Evolutionary conservation across 495 filamentous ascomycete species (phyloP).

Genomic region (Annulohypoxylon stygium): DNA sequence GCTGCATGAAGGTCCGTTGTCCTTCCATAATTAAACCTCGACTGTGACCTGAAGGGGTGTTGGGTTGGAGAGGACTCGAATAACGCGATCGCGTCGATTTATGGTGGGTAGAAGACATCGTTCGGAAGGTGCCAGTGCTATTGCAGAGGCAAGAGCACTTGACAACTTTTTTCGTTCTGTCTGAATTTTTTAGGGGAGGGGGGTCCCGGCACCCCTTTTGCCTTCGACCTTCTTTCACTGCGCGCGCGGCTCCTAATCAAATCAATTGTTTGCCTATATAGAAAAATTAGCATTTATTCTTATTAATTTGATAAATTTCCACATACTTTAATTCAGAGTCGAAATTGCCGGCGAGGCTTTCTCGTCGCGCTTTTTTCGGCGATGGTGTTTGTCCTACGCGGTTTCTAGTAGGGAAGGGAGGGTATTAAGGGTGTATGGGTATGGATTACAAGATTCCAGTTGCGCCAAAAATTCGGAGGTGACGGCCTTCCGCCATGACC

Average conservation of each 20-base stretch:
- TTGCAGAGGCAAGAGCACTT: neutral
- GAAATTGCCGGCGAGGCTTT: conserved; percentile 4
- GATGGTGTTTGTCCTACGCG: conserved; percentile 48
- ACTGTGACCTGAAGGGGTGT: conserved; percentile 51
- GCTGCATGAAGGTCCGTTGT: conserved; percentile 60
- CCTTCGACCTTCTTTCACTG: conserved; percentile 18
- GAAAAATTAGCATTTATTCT: conserved; percentile 30
- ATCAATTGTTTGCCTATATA: conserved; percentile 34
- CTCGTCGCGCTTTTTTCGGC: conserved; percentile 44
- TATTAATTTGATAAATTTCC: neutral
- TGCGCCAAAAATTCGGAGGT: conserved; percentile 46
- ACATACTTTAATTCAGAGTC: conserved; percentile 14
- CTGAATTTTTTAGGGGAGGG: conserved; percentile 16
- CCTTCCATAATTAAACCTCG: conserved; percentile 51
- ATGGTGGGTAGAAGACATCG: conserved; percentile 49
- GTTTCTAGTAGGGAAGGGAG: conserved; percentile 38
- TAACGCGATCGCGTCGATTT: conserved; percentile 65
- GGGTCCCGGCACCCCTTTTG: conserved; percentile 44
- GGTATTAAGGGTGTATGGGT: conserved; percentile 18
- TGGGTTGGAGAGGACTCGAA: conserved; percentile 65
- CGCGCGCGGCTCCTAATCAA: conserved; percentile 35
- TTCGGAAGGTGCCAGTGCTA: neutral
- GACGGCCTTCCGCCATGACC: conserved; percentile 32
- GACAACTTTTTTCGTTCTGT: conserved; percentile 12
- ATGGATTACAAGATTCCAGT: conserved; percentile 34